Conservation (phyloP, 495 filamentous ascomycete genomes). For the Neurospora intermedia region DNA sequence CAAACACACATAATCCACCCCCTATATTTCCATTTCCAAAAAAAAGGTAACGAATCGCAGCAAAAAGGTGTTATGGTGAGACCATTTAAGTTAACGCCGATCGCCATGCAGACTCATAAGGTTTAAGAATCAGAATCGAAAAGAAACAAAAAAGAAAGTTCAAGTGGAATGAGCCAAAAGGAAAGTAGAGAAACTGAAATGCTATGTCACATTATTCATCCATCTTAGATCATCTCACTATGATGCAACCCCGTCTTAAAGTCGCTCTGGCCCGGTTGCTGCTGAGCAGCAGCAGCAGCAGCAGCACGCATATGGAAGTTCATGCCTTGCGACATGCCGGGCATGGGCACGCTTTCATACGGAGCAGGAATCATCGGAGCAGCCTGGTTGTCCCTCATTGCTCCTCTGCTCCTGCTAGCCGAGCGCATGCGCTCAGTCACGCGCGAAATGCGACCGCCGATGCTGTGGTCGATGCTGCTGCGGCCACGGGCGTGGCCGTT, state of each 20-base stretch:
- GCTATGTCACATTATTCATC: not conserved
- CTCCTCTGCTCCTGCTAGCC: conserved; percentile 40
- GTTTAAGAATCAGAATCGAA: conserved; percentile 6
- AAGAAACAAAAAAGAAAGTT: conserved; percentile 9
- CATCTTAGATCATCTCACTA: conserved; percentile 36
- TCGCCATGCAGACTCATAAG: conserved; percentile 10
- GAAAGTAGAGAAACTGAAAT: not conserved
- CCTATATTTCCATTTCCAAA: conserved; percentile 14
- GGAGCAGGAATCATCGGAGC: conserved; percentile 33
- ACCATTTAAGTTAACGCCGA: conserved; percentile 7
- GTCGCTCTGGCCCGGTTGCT: conserved; percentile 22
- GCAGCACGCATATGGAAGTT: conserved; percentile 8
- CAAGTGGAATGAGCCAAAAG: conserved; percentile 1
- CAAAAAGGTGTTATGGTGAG: conserved; percentile 18
- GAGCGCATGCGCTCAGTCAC: conserved; percentile 60
- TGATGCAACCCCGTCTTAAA: conserved; percentile 33
- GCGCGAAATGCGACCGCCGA: conserved; percentile 47
- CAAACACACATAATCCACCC: not conserved
- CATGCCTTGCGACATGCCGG: conserved; percentile 4
- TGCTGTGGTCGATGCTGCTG: conserved; percentile 52
- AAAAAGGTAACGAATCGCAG: conserved; percentile 12
- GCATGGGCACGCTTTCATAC: conserved; percentile 47
- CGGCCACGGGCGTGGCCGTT: conserved; percentile 54
- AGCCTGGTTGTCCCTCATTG: conserved; percentile 17
- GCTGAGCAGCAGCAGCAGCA: conserved; percentile 15